Evolutionary conservation across 2,329 filamentous ascomycete genomes (phyloP).

Genomic region (Didymella pinodella): DNA sequence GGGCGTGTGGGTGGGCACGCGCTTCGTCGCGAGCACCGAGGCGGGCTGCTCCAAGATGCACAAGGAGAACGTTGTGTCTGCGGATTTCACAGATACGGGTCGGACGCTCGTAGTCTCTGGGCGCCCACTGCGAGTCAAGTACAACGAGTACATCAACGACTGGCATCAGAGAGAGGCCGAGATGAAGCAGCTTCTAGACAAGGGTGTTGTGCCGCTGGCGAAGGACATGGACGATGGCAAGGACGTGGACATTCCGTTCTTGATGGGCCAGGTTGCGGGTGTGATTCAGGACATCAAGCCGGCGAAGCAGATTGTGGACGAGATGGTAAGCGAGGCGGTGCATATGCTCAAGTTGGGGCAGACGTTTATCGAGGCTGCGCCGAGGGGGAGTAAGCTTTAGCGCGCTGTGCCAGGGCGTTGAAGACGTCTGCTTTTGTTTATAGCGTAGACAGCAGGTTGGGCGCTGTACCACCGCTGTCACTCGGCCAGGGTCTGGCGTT

Average conservation of each 20-base stretch:
- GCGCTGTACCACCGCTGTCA: not conserved
- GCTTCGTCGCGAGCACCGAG: constrained; percentile 85
- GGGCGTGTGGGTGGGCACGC: constrained; percentile 93
- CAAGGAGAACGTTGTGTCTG: constrained; percentile 83
- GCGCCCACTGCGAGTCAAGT: constrained; percentile 78
- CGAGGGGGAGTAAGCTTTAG: constrained; percentile 40
- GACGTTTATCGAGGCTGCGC: constrained; percentile 39
- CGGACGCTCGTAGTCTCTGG: constrained; percentile 84
- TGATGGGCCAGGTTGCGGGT: constrained; percentile 94
- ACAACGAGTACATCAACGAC: constrained; percentile 81
- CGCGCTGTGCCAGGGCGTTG: no score
- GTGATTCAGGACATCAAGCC: constrained; percentile 80
- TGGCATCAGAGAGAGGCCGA: constrained; percentile 82
- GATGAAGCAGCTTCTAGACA: constrained; percentile 76
- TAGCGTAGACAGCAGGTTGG: constrained; percentile 22
- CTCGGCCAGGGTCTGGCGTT: not conserved
- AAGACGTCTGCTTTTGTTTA: no score
- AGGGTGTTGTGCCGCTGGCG: constrained; percentile 81
- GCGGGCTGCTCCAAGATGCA: constrained; percentile 82
- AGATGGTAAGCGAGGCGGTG: constrained; percentile 72
- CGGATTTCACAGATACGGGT: constrained; percentile 79
- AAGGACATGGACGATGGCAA: constrained; percentile 83
- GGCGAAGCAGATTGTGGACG: constrained; percentile 82
- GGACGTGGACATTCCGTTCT: constrained; percentile 83
- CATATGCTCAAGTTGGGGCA: constrained; percentile 50